These are phyloP conservation scores for Parsonsia alboflavescens DNA, from an alignment of 257 asterid species.

Conservation along the genomic window DNA sequence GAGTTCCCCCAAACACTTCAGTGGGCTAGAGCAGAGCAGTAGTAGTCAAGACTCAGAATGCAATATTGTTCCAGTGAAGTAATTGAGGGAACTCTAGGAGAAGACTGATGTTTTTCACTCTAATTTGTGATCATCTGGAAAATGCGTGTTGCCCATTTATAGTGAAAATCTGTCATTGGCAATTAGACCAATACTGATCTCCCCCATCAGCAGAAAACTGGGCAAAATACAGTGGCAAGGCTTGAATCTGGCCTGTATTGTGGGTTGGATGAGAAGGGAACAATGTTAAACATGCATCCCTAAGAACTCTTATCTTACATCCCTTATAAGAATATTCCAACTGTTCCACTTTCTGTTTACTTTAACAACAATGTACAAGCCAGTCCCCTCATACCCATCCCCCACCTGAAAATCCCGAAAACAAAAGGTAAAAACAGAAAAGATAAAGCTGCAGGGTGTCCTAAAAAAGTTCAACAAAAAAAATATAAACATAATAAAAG, in stretches of 20 bases:
- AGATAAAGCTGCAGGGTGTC: not conserved
- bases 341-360: not conserved
- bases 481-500: not conserved
- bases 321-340: slow-evolving; percentile 5
- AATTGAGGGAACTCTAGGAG: slow-evolving; percentile 43
- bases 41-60: not conserved
- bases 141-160: slow-evolving; percentile 7
- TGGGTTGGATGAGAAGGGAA: slow-evolving; percentile 25
- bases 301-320: slow-evolving; percentile 15
- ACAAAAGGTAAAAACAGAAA: not conserved
- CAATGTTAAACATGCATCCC: slow-evolving; percentile 17
- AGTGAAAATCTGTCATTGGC: not conserved
- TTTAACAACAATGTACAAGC: not conserved
- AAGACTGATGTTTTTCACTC: slow-evolving; percentile 25
- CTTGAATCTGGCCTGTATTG: slow-evolving; percentile 42
- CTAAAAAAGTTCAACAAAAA: not conserved
- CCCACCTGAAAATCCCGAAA: not conserved
- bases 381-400: not conserved
- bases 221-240: slow-evolving; percentile 16
- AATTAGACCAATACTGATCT: slow-evolving; percentile 16
- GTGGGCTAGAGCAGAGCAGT: slow-evolving; percentile 1
- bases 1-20: slow-evolving; percentile 89
- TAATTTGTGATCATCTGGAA: slow-evolving; percentile 2
- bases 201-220: slow-evolving; percentile 9
- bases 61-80: slow-evolving; percentile 33